These are phyloP conservation scores for Babesia ovis DNA, from an alignment of 169 alveolate genomes.

Conservation along the genomic window DNA sequence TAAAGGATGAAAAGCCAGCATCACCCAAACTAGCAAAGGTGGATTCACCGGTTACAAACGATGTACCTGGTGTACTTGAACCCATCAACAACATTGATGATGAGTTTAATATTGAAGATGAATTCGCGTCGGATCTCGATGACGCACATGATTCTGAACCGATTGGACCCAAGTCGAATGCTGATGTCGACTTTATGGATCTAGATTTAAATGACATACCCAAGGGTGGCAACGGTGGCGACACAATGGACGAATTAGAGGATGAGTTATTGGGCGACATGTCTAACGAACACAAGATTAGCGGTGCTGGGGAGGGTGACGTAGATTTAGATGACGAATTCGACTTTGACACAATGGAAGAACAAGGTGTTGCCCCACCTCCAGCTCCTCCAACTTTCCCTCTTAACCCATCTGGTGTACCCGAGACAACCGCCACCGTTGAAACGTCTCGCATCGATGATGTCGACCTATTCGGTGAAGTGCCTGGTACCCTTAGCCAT, in stretches of 20 bases:
- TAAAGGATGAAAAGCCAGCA: not conserved
- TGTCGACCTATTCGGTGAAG: slow-evolving; percentile 41
- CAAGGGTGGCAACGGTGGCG: not conserved
- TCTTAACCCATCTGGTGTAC: not conserved
- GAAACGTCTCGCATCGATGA: slow-evolving; percentile 16
- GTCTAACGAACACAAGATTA: not conserved
- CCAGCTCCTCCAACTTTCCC: slow-evolving; percentile 10
- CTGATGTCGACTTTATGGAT: not conserved
- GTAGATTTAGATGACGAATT: slow-evolving; percentile 48
- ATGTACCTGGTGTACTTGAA: not conserved
- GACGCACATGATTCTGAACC: not conserved
- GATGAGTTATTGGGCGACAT: slow-evolving; percentile 31
- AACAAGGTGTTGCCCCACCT: not conserved
- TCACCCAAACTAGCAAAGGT: not conserved
- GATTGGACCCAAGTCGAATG: not conserved
- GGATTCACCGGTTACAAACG: not conserved
- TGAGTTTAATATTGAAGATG: not conserved
- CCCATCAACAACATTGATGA: no score
- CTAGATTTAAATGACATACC: not conserved
- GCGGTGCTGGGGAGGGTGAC: slow-evolving; percentile 11
- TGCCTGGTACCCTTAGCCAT: slow-evolving; percentile 37
- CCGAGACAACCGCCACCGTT: not conserved
- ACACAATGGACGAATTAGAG: slow-evolving; percentile 38
- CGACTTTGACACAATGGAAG: slow-evolving; percentile 39
- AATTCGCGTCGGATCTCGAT: not conserved